These are phyloP conservation scores for Coemansia guatemalensis DNA, from an alignment of 192 early-diverging fungal genomes.

Conservation along the genomic window DNA sequence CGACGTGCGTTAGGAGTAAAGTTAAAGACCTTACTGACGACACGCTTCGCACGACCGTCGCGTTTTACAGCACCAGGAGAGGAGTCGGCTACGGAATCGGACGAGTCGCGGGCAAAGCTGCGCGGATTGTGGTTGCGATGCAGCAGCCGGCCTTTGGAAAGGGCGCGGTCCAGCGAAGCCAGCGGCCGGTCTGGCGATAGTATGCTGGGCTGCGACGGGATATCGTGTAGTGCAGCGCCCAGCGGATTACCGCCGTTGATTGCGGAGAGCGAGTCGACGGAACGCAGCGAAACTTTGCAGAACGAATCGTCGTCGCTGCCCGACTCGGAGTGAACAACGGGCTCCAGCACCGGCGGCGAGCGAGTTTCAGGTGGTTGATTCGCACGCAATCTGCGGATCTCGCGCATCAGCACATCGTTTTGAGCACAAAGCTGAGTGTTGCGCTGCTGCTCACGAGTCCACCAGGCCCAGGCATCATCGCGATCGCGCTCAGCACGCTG, in stretches of 20 bases:
- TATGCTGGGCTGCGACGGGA: slow-evolving; percentile 20
- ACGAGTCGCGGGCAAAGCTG: slow-evolving; percentile 6
- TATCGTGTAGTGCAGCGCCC: slow-evolving; percentile 2
- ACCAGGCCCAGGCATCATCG: slow-evolving; percentile 41
- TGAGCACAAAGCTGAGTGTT: slow-evolving; percentile 42
- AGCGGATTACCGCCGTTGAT: slow-evolving; percentile 41
- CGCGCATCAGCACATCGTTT: slow-evolving; percentile 49
- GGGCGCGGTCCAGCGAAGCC: slow-evolving; percentile 24
- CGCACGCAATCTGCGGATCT: slow-evolving; percentile 23
- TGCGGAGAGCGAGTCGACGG: slow-evolving; percentile 18
- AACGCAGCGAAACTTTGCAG: slow-evolving; percentile 36
- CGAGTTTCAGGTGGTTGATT: background rate
- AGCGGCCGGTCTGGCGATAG: slow-evolving; percentile 6
- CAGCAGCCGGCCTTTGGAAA: slow-evolving; percentile 36
- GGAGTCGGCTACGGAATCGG: too few relatives aligned
- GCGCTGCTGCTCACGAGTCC: slow-evolving; percentile 44
- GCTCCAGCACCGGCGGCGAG: background rate
- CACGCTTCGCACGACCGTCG: slow-evolving; percentile 38
- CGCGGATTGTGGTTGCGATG: slow-evolving; percentile 21
- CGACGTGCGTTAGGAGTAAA: slow-evolving; percentile 15
- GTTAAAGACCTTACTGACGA: slow-evolving; percentile 39
- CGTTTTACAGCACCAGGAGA: slow-evolving; percentile 4
- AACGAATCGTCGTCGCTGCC: slow-evolving; percentile 41
- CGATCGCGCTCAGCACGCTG: slow-evolving; percentile 23
- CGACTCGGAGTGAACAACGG: slow-evolving; percentile 12